A percentile compares a stretch with the other conserved stretches of the same genome.
These are phyloP conservation scores for Arthrobotrys entomopaga DNA, from an alignment of 2,329 filamentous ascomycete species.

Conservation along the genomic window DNA sequence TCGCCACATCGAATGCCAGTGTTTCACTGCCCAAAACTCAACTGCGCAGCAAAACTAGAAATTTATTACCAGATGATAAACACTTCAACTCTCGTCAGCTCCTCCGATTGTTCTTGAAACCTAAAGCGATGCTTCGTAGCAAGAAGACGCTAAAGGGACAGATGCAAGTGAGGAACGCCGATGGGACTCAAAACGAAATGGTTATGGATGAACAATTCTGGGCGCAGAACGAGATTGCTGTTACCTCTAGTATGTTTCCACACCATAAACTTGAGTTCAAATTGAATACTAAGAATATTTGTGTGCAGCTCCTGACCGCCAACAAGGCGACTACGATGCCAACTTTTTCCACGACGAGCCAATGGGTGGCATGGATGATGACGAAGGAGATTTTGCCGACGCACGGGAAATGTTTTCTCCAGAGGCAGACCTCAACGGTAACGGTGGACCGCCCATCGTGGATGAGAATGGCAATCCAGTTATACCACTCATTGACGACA, in stretches of 20 bases:
- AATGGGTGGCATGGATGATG: slow-evolving; percentile 74
- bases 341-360: slow-evolving; percentile 96
- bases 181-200: slow-evolving; percentile 70
- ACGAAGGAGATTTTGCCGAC: slow-evolving; percentile 80
- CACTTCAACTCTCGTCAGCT: slow-evolving; percentile 96
- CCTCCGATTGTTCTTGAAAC: slow-evolving; percentile 90
- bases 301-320: slow-evolving; percentile 44
- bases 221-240: slow-evolving; percentile 74
- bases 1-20: slow-evolving; percentile 79
- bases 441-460: slow-evolving; percentile 63
- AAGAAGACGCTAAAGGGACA: slow-evolving; percentile 50
- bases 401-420: slow-evolving; percentile 82
- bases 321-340: slow-evolving; percentile 84
- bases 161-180: slow-evolving; percentile 29
- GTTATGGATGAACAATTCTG: slow-evolving; percentile 97
- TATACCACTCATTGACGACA: slow-evolving; percentile 31
- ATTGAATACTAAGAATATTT: slow-evolving; percentile 60
- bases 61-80: slow-evolving; percentile 95
- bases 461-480: slow-evolving; percentile 55
- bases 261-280: background rate
- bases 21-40: slow-evolving; percentile 92
- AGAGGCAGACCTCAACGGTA: slow-evolving; percentile 64
- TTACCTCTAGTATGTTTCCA: slow-evolving; percentile 55
- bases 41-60: slow-evolving; percentile 92
- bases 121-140: slow-evolving; percentile 72